A percentile compares a stretch with the other conserved stretches of the same genome.
These are phyloP conservation scores for Suillus weaverae DNA, from an alignment of 768 basidiomycete species.

Conservation along the genomic window DNA sequence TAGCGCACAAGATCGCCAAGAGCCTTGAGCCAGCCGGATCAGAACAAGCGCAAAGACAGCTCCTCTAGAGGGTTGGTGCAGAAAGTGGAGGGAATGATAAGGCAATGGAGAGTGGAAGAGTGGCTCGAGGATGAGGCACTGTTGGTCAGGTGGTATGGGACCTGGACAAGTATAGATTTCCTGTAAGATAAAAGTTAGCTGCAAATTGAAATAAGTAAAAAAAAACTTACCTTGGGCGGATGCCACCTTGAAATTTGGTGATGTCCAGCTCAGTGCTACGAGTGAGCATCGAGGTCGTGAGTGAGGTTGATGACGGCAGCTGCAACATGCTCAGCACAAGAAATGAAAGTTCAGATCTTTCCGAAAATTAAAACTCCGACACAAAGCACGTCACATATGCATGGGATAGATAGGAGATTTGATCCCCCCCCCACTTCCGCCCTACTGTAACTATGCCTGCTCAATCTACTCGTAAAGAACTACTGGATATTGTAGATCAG, in stretches of 20 bases:
- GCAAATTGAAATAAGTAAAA: neutral
- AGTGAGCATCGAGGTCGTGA: neutral
- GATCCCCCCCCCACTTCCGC: too few species aligned
- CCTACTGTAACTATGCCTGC: too few species aligned
- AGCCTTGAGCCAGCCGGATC: conserved; percentile 89
- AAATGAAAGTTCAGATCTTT: neutral
- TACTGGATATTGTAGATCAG: too few species aligned
- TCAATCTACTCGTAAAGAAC: too few species aligned
- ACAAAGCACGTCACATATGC: too few species aligned
- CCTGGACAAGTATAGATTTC: neutral
- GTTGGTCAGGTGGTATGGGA: neutral
- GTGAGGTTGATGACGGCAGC: neutral
- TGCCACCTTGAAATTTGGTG: neutral
- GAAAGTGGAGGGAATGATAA: conserved; percentile 66
- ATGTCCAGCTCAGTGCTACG: neutral
- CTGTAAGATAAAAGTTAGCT: neutral
- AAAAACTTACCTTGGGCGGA: neutral
- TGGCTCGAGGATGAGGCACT: neutral
- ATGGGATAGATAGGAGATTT: too few species aligned
- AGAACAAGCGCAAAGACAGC: conserved; percentile 63
- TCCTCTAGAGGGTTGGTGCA: conserved; percentile 90
- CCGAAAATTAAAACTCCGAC: too few species aligned
- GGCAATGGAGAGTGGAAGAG: neutral
- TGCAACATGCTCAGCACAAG: neutral
- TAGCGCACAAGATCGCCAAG: conserved; percentile 95